These are phyloP conservation scores for Didymella lethalis DNA, from an alignment of 2,329 filamentous ascomycete genomes.

Conservation along the genomic window DNA sequence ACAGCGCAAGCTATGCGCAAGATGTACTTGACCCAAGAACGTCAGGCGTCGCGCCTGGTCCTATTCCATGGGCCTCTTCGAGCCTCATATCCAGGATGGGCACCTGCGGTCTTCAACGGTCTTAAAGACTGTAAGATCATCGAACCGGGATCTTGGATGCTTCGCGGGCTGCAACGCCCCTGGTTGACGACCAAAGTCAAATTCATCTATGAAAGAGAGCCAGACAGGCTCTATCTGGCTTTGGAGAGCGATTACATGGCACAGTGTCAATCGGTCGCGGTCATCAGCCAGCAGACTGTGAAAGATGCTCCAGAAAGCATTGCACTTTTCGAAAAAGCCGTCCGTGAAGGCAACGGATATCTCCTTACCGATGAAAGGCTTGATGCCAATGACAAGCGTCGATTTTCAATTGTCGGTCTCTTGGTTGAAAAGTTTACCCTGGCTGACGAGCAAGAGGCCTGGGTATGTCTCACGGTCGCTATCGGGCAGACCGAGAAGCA, in stretches of 20 bases:
- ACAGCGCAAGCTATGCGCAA: not conserved
- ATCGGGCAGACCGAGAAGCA: not conserved
- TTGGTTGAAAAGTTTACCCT: not conserved
- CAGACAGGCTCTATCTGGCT: not conserved
- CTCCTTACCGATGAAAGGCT: not conserved
- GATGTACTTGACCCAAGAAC: not conserved
- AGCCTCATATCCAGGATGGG: not conserved
- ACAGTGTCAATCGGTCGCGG: not conserved
- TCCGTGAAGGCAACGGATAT: not conserved
- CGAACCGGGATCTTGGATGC: not conserved
- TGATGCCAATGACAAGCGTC: not conserved
- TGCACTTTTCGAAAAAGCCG: not conserved
- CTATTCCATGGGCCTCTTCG: not conserved
- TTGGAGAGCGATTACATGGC: not conserved
- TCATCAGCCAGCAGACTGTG: not conserved
- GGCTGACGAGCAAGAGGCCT: not conserved
- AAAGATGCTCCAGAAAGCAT: not conserved
- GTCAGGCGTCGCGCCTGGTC: not conserved
- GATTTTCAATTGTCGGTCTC: not conserved
- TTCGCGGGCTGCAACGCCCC: not conserved
- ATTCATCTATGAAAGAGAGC: not conserved
- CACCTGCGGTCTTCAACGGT: not conserved
- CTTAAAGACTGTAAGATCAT: not conserved
- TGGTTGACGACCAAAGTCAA: not conserved
- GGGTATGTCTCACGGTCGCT: not conserved